Evolutionary conservation across 2,329 filamentous ascomycete genomes (phyloP), one percentile per base, ranked within the genome.

Genomic region (Cyclaneusma minus): DNA sequence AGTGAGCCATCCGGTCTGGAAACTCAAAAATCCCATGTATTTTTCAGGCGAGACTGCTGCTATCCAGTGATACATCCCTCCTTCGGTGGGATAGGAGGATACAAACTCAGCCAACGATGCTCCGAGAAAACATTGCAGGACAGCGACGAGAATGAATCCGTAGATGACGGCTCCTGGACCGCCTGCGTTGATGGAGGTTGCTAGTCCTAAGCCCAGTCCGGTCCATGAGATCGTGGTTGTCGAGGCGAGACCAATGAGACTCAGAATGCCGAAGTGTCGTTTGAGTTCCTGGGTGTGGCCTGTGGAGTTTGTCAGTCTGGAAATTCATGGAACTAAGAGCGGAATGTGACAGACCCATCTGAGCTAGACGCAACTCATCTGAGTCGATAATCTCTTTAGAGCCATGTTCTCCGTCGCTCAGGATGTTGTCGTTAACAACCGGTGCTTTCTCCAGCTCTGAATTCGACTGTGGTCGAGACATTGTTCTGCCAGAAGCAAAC

Each of bases 21-120:
- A 61, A 22, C 55, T 58, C 35, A 60, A 32, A 21, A 55, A 40
- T 12, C 48, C 50, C 8, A 49, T 55, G 21, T 45, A 45, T 21
- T 38, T 39, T 18, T 42, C 46, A 0, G 58, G 58, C 3, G 58
- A 55, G 14, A 62, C 49, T 1, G 54, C 55, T 5, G 56, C 57
- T 20, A 59, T 57, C 59, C 59, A 62, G 36, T 61, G 58, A 29
- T 62, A 63, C 55, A 60, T 59, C 22, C 58, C 58, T 13, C 58
- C 59, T 27, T 55, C 53, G 7, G 55, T 58, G 4, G 59, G 59
- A 30, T 60, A 60, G 3, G 54, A 52, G 3, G 55, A 60, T 6
- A 60, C 56, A 28, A 63, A 54, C 34, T 63, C 58, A 6, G 55
- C 54, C 12, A 61, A 40, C 0, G 57, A 59, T 4, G 54, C 50